Percentiles rank a stretch among this genome's conserved stretches.
Evolutionary conservation across 345 rosid species (phyloP).

Genomic region (Dimocarpus longan): DNA sequence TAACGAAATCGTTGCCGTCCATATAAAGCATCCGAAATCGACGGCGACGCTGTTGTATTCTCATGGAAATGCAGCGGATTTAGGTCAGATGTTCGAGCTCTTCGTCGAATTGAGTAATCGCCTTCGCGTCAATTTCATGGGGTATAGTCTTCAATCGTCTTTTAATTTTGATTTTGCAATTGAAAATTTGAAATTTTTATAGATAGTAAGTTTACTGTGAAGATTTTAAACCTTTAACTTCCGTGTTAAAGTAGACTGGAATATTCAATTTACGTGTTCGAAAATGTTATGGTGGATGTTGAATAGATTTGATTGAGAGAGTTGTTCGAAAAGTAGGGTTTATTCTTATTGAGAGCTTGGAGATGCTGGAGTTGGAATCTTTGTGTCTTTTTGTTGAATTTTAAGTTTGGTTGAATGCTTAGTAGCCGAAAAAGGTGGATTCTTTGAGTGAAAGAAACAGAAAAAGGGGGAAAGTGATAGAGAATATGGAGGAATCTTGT

Average conservation of each 20-base stretch:
- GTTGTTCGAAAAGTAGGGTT: too few relatives aligned
- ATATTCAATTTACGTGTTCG: background rate
- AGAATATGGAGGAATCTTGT: background rate
- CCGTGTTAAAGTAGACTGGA: background rate
- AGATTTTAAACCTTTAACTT: background rate
- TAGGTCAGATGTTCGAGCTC: slow-evolving; percentile 95
- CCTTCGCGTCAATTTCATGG: slow-evolving; percentile 85
- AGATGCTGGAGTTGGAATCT: too few relatives aligned
- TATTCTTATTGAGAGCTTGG: too few relatives aligned
- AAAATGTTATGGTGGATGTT: background rate
- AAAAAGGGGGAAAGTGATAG: background rate
- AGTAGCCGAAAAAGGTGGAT: too few relatives aligned
- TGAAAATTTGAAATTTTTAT: background rate
- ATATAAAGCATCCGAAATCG: slow-evolving; percentile 76
- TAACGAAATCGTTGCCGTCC: slow-evolving; percentile 77
- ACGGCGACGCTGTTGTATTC: slow-evolving; percentile 78
- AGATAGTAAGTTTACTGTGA: background rate
- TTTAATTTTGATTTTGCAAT: background rate
- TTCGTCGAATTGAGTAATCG: slow-evolving; percentile 84
- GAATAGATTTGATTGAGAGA: background rate
- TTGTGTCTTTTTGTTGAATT: background rate
- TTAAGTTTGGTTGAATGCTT: background rate
- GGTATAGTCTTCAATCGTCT: slow-evolving; percentile 42
- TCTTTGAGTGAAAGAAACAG: too few relatives aligned
- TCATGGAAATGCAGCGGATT: slow-evolving; percentile 98